Conservation (phyloP, 2,329 filamentous ascomycete species). For the Cyclaneusma minus region DNA sequence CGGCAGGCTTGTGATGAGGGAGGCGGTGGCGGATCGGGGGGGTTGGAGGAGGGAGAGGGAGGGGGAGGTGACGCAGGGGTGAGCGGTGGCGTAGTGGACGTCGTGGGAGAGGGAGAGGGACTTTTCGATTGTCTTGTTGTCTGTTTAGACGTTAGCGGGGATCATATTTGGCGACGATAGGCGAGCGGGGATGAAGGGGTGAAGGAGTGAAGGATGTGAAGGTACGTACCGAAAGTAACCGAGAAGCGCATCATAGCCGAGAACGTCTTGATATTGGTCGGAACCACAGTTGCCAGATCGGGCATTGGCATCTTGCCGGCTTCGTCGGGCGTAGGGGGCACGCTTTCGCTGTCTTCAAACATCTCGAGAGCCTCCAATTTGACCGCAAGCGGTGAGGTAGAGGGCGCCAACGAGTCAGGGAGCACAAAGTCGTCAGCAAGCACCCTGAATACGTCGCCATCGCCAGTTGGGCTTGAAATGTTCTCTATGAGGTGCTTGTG, state of each 20-base stretch:
- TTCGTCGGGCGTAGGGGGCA: conserved; percentile 20
- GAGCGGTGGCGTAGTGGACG: conserved; percentile 49
- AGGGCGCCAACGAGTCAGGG: conserved; percentile 3
- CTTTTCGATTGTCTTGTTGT: background rate
- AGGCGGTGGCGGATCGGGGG: no score
- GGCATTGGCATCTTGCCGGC: conserved; percentile 8
- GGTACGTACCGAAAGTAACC: no score
- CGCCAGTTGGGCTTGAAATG: conserved; percentile 44
- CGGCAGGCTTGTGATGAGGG: no score
- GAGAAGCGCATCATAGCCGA: conserved; percentile 17
- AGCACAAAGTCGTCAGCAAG: conserved; percentile 5
- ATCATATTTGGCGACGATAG: background rate
- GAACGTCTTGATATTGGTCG: conserved; percentile 13
- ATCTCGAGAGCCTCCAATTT: conserved; percentile 36
- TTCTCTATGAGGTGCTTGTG: conserved; percentile 42
- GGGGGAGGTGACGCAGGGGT: conserved; percentile 34
- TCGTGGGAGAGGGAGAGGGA: conserved; percentile 33
- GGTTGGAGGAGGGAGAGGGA: no score
- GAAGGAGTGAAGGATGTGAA: no score
- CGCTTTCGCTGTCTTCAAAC: conserved; percentile 25
- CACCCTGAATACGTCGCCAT: conserved; percentile 28
- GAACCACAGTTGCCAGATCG: conserved; percentile 5
- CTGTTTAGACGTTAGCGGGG: background rate
- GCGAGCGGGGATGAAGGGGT: conserved; percentile 8
- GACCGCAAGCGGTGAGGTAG: conserved; percentile 29